Base-by-base conservation (phyloP, 2,329 filamentous ascomycete genomes). In the Colletotrichum chlorophyti region DNA sequence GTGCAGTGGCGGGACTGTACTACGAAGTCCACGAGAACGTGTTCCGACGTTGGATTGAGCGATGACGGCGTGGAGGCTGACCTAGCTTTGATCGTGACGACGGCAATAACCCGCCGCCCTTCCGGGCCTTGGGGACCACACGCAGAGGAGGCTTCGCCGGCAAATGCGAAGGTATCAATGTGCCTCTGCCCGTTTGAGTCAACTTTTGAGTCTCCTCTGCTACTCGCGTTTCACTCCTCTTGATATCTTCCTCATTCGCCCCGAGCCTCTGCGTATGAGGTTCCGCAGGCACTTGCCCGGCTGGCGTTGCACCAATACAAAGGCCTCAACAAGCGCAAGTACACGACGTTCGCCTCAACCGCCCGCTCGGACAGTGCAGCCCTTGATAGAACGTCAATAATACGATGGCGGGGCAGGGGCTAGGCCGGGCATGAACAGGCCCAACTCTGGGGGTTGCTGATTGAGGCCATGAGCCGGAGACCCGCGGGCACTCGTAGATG, bases 101-200 rank as follows among this genome's bases (percentile, higher is more conserved):
- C 21, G 45, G 40, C 40, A 15, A 21, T 26, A 23, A 45, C 32
- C 46, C 46, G 46, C 46, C 35, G 19, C 37, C 14, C 32, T 40
- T 15, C 27, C 38, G 27, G 14, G 31, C 23, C 34, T 27, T n/a
- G n/a, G 38, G 34, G 17, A 31, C 27, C 15, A 26, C 15, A 46
- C 21, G 27, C 34, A 46, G 40, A 58, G 46, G 45, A 57, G 17
- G 40, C 46, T 34, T 58, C 24, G 23, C 38, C 34, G 40, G 53
- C 34, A n/a, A n/a, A n/a, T n/a, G 19, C 26, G 45, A 26, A 41
- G 26, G 21, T 47, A 31, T 45, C 19, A n/a, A 24, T 41, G n/a
- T 53, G 24, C 23, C 54, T 38, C 26, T 14, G 17, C 29, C 31
- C 26, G 29, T 38, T 31, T 14, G 40, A 35, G 9, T n/a, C 5